Evolutionary conservation across 345 rosid species (phyloP).

Genomic region (Carallia pectinifolia): DNA sequence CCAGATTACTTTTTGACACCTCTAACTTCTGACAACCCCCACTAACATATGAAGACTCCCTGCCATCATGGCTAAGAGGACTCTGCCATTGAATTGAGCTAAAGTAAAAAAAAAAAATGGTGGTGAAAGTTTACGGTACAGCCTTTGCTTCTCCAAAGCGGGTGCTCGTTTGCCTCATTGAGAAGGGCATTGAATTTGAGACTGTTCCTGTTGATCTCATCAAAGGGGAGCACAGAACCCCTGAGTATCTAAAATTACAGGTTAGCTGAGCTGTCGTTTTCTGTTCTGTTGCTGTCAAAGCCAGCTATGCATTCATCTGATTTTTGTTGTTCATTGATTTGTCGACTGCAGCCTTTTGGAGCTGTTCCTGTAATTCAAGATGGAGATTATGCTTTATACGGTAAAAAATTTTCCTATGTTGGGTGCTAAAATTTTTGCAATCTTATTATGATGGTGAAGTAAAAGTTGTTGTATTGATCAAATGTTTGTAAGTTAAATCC

Average conservation of each 20-base stretch:
- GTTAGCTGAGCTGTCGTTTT: conserved; percentile 19
- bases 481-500: neutral
- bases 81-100: no score
- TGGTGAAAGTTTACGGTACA: conserved; percentile 63
- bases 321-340: no score
- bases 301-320: no score
- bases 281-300: neutral
- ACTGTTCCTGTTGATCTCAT: conserved; percentile 55
- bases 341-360: conserved; percentile 61
- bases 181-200: conserved; percentile 59
- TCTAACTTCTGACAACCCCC: no score
- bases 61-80: no score
- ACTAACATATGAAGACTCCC: no score
- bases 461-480: neutral
- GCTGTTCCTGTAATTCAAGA: conserved; percentile 61
- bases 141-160: conserved; percentile 53
- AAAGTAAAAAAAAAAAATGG: conserved; percentile 35
- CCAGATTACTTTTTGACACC: no score
- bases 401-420: conserved; percentile 28
- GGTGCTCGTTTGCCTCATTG: conserved; percentile 43
- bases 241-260: conserved; percentile 59
- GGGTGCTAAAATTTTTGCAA: neutral
- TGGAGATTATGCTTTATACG: conserved; percentile 62
- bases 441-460: neutral
- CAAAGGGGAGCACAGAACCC: conserved; percentile 59